Percentiles rank a stretch among this genome's conserved stretches.
Evolutionary conservation across 768 basidiomycete species (phyloP).

Genomic region (Amyloporia xantha): DNA sequence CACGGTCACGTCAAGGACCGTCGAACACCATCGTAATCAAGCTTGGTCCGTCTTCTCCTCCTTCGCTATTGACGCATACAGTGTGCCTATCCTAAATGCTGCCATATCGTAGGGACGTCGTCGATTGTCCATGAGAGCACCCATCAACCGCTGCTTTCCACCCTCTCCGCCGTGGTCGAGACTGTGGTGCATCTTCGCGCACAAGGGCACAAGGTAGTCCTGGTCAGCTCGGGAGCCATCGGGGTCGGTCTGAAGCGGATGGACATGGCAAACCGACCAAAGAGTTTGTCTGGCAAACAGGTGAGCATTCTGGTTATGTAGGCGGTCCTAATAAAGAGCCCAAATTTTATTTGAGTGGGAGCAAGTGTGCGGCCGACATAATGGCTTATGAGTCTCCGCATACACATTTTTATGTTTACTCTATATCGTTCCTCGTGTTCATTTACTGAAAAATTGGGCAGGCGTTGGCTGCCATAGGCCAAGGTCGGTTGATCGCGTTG

Average conservation of each 20-base stretch:
- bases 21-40: slow-evolving; percentile 28
- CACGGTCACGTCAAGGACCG: slow-evolving; percentile 19
- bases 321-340: too few species aligned
- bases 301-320: slow-evolving; percentile 34
- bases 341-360: slow-evolving; percentile 2
- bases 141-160: slow-evolving; percentile 85
- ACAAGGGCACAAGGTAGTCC: slow-evolving; percentile 88
- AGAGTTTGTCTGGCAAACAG: slow-evolving; percentile 87
- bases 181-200: slow-evolving; percentile 72
- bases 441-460: too few species aligned
- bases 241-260: slow-evolving; percentile 92
- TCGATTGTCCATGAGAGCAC: slow-evolving; percentile 95
- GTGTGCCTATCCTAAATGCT: neutral
- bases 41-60: slow-evolving; percentile 19
- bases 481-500: slow-evolving; percentile 90
- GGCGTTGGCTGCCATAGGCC: slow-evolving; percentile 96
- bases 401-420: neutral
- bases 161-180: slow-evolving; percentile 88
- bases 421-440: slow-evolving; percentile 19
- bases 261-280: slow-evolving; percentile 73
- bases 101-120: slow-evolving; percentile 65
- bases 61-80: neutral
- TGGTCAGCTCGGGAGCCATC: slow-evolving; percentile 97
- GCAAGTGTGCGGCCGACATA: neutral
- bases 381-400: neutral